phyloP scores from a whole-genome alignment of 1,284 basidiomycete genomes.

The Flammula alnicola region DNA sequence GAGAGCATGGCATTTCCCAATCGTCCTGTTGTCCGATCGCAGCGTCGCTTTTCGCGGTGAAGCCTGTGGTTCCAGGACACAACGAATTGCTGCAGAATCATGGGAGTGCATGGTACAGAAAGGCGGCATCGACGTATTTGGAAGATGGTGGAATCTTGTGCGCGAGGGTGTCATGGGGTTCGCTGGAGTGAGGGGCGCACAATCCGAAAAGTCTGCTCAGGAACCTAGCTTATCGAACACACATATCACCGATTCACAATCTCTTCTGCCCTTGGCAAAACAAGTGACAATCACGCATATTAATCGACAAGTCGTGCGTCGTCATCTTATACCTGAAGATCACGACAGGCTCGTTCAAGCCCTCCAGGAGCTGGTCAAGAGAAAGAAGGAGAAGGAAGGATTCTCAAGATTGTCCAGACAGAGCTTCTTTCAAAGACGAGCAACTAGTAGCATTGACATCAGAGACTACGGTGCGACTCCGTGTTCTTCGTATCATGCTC shows the following conservation, averaged over 20 bases:
- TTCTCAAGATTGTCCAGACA: conserved; percentile 66
- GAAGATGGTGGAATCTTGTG: conserved; percentile 70
- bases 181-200: conserved; percentile 46
- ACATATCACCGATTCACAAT: conserved; percentile 9
- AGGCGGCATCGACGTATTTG: conserved; percentile 34
- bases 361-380: conserved; percentile 53
- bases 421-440: conserved; percentile 72
- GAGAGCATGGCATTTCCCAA: conserved; percentile 51
- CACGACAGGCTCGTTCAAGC: conserved; percentile 60
- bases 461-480: no score
- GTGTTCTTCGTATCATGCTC: conserved; percentile 41
- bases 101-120: conserved; percentile 46
- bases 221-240: background rate
- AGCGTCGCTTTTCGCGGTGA: conserved; percentile 70
- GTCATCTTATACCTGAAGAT: conserved; percentile 59
- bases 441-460: conserved; percentile 65
- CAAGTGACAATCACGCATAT: conserved; percentile 73
- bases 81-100: conserved; percentile 68
- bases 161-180: conserved; percentile 59
- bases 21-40: conserved; percentile 66
- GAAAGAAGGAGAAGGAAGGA: conserved; percentile 42
- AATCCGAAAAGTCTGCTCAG: background rate
- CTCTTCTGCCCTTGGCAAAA: conserved; percentile 32
- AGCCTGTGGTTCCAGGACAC: conserved; percentile 58
- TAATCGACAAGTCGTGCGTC: conserved; percentile 57